Base-by-base conservation (phyloP, 306 rosid genomes). In the Acacia crassicarpa region DNA sequence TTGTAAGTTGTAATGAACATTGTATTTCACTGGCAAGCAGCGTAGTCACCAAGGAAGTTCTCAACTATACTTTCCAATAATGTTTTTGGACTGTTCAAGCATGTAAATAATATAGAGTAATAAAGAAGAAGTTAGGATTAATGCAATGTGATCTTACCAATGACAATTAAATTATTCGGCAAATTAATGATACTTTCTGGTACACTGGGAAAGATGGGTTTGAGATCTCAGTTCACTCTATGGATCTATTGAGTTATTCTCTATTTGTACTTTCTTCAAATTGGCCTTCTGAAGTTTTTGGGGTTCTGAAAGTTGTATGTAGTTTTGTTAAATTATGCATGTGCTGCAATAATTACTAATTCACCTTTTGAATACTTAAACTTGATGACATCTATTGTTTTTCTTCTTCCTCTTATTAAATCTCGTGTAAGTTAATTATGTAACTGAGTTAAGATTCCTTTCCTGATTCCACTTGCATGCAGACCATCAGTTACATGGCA, bases 401-500 rank as follows among this genome's bases (percentile, higher is more conserved):
- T 86, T 78, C 4, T 40, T 53, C 62, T 80, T 65, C 65, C 46
- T 58, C 13, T 22, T 43, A 14, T 69, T 22, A 69, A 68, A 17
- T 72, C 44, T 70, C 44, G 62, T 73, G 75, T 30, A 78, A 75
- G n/a, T 77, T 75, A 72, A n/a, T 77, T 75, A 72, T 41, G 33
- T 41, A 16, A 69, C 35, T 65, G 46, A 74, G 48, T 79, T 76
- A 69, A 77, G 79, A 12, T 80, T 8, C 76, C 67, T 73, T 76
- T 83, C 54, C 25, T 78, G 46, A 73, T 89, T 72, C 44, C 51
- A 66, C 81, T 83, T 82, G 86, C 93, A 93, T 32, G 3, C 33
- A 2, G 99, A 95, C 99, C 44, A 86, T 93, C 88, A 95, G 98
- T 86, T 95, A 93, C 87, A 95, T 93, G 99, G 99, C 99, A 4